phyloP scores from a whole-genome alignment of 176 grass and related monocot species.

The Aegilops longissima region DNA sequence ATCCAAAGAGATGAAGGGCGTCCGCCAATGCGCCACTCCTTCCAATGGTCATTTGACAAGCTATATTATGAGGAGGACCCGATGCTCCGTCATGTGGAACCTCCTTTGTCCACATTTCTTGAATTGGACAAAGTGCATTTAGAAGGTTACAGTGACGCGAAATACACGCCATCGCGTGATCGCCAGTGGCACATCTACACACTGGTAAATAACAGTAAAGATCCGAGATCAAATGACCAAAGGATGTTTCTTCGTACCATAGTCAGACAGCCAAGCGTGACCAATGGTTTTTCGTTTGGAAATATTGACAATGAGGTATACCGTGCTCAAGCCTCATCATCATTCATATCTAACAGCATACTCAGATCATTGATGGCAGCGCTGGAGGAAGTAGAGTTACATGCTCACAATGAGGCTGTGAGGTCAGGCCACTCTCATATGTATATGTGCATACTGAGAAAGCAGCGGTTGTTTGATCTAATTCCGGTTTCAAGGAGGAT shows the following conservation, averaged over 20 bases:
- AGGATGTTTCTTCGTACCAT: slow-evolving; percentile 95
- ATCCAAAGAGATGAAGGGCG: slow-evolving; percentile 99
- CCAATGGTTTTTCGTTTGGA: slow-evolving; percentile 63
- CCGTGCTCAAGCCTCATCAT: slow-evolving; percentile 52
- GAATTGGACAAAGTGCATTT: slow-evolving; percentile 92
- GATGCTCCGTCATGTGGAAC: slow-evolving; percentile 92
- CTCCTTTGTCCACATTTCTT: slow-evolving; percentile 90
- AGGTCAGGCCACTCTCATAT: slow-evolving; percentile 90
- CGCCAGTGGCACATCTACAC: slow-evolving; percentile 98
- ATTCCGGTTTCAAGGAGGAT: slow-evolving; percentile 69
- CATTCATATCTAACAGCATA: slow-evolving; percentile 81
- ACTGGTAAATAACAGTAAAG: slow-evolving; percentile 56
- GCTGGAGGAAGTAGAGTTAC: slow-evolving; percentile 92
- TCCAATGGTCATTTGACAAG: slow-evolving; percentile 84
- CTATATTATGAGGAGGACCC: slow-evolving; percentile 93
- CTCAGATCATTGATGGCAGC: slow-evolving; percentile 88
- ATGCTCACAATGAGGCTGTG: slow-evolving; percentile 73
- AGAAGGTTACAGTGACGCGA: slow-evolving; percentile 75
- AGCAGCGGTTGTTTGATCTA: slow-evolving; percentile 74
- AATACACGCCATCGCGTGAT: slow-evolving; percentile 94
- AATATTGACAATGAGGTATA: slow-evolving; percentile 57
- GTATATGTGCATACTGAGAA: slow-evolving; percentile 80
- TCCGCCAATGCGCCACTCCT: slow-evolving; percentile 91
- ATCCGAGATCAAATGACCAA: slow-evolving; percentile 55
- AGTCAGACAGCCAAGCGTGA: slow-evolving; percentile 72